Conservation (phyloP, 2,329 filamentous ascomycete species). For the Pseudopithomyces maydicus region DNA sequence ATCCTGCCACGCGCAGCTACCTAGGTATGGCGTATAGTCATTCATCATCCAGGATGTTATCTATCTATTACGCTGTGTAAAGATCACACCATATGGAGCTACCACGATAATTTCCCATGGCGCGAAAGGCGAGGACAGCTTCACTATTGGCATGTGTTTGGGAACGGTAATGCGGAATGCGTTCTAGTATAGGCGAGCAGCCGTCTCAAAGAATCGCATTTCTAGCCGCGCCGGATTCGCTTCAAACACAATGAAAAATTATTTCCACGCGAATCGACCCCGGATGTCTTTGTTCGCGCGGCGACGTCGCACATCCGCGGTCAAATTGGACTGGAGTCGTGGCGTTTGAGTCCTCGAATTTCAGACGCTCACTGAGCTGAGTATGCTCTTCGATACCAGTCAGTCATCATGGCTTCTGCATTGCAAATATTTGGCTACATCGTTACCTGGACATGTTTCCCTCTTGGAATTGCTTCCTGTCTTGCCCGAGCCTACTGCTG, state of each 20-base stretch:
- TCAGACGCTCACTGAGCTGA: not conserved
- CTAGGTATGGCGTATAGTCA: no score
- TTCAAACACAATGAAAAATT: not conserved
- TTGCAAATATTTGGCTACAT: constrained; percentile 8
- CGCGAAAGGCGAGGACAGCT: no score
- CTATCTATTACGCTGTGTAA: no score
- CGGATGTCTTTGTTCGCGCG: not conserved
- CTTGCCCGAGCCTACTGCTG: constrained; percentile 8
- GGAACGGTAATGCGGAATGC: not conserved
- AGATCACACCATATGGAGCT: no score
- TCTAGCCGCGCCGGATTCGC: not conserved
- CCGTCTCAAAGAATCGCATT: not conserved
- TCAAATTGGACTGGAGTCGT: not conserved
- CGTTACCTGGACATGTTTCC: constrained; percentile 6
- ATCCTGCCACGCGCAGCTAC: no score
- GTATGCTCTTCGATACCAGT: not conserved
- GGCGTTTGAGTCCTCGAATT: not conserved
- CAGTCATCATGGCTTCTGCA: not conserved
- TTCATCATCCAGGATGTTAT: no score
- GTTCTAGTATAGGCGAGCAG: not conserved
- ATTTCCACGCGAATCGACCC: not conserved
- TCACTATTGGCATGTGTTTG: not conserved
- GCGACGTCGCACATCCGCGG: not conserved
- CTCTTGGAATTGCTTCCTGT: constrained; percentile 5
- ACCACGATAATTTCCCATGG: no score